phyloP scores from a whole-genome alignment of 1,284 basidiomycete genomes.

The Microbotryum scabiosae region DNA sequence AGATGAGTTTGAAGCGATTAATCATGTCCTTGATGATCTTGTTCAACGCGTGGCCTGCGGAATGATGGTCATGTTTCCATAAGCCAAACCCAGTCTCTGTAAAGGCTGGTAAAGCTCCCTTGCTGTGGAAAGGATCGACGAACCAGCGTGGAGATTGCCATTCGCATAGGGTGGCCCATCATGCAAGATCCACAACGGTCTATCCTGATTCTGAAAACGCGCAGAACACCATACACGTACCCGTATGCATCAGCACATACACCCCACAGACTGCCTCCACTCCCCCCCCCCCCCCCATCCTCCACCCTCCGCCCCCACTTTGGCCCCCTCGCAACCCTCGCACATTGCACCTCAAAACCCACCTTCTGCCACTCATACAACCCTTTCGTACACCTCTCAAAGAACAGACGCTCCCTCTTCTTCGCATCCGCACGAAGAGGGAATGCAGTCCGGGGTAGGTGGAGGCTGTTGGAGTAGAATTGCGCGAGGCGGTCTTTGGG shows the following conservation, averaged over 20 bases:
- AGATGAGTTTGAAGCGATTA: conserved; percentile 75
- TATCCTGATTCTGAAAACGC: conserved; percentile 50
- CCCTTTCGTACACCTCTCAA: conserved; percentile 58
- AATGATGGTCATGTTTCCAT: background rate
- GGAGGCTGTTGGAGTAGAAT: conserved; percentile 41
- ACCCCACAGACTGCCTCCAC: background rate
- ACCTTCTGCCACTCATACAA: conserved; percentile 82
- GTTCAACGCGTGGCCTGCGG: conserved; percentile 84
- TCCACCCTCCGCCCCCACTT: too few relatives aligned
- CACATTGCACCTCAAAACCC: background rate
- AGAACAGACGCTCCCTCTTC: conserved; percentile 55
- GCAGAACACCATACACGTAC: background rate
- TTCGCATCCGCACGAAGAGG: conserved; percentile 64
- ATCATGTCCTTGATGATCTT: conserved; percentile 97
- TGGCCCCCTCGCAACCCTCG: background rate
- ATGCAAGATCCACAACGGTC: conserved; percentile 73
- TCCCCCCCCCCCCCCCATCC: background rate
- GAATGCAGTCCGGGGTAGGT: conserved; percentile 75
- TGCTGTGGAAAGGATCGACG: conserved; percentile 28
- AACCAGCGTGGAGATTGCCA: conserved; percentile 89
- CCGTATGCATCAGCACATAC: background rate
- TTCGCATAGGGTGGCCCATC: conserved; percentile 99
- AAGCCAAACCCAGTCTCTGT: too few relatives aligned
- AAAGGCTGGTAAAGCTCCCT: background rate
- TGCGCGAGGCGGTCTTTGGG: conserved; percentile 13